Evolutionary conservation across 768 basidiomycete species (phyloP), one percentile per base, ranked within the genome.

Genomic region (Phlebiopsis gigantea): DNA sequence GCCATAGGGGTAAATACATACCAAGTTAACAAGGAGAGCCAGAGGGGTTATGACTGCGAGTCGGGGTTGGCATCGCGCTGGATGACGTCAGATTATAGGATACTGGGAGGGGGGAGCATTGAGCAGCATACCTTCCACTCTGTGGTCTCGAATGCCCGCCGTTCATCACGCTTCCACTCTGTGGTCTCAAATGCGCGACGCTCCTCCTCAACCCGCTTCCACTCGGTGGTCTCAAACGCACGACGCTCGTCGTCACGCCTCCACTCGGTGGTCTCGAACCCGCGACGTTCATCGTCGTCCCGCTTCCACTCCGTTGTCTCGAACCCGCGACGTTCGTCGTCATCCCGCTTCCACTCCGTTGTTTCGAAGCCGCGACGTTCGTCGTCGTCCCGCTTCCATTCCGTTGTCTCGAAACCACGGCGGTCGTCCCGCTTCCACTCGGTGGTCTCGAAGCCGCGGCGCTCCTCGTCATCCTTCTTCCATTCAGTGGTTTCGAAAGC

Each of bases 121-220:
- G n/a, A n/a, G n/a, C n/a, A n/a, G 34, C 34, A 17, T 39, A 39
- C 34, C 34, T 39, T 39, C 34, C 34, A 39, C 12, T 10, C 17
- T 39, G 34, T 39, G 34, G 12, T 39, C 34, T 39, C 12, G 34
- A 12, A 39, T 39, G 34, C 34, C 12, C 34, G 34, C 34, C 17
- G 12, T 17, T 39, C 34, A 17, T 39, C 34, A 17, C 34, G 34
- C 34, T 39, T 39, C 34, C 34, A 39, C 12, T 10, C 17, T 10
- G 69, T 60, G 3, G 41, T 43, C 44, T 57, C 46, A 15, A 12
- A 39, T 10, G 34, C 34, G 17, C 44, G 44, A 5, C n/a, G n/a
- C n/a, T 12, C 44, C 21, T 56, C 50, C 2, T 47, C 41, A 7
- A 59, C 65, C n/a, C 57, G 53, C 26, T 42, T 48, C 57, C 53